A percentile compares a stretch with the other conserved stretches of the same genome.
These are phyloP conservation scores for Phytopythium cucurbitacearum DNA, from an alignment of 352 stramenopile genomes.

Conservation along the genomic window DNA sequence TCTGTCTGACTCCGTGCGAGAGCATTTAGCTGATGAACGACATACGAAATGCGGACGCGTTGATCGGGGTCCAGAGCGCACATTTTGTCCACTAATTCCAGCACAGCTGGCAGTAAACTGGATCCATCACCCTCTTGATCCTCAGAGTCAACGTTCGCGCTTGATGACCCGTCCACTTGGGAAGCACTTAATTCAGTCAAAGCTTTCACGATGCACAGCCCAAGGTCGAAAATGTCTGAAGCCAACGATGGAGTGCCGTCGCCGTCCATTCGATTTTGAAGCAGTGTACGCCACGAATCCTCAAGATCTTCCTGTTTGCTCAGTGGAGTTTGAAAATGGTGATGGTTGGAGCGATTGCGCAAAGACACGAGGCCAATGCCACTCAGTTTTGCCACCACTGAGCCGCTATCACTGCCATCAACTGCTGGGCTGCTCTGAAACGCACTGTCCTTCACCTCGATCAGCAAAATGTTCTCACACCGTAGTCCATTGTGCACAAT, in stretches of 20 bases:
- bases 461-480: constrained; percentile 19
- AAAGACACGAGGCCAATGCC: constrained; percentile 11
- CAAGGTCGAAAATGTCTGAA: constrained; percentile 25
- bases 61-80: constrained; percentile 11
- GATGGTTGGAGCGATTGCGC: neutral
- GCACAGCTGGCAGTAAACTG: constrained; percentile 1
- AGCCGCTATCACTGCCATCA: neutral
- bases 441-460: constrained; percentile 10
- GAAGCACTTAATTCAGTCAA: neutral
- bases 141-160: neutral
- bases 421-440: neutral
- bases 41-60: constrained; percentile 16
- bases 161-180: neutral
- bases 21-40: constrained; percentile 20
- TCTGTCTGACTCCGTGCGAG: constrained; percentile 3
- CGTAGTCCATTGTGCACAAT: constrained; percentile 17
- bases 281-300: too few species aligned
- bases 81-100: constrained; percentile 23
- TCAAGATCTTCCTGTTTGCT: neutral
- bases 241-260: constrained; percentile 12
- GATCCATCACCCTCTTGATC: neutral
- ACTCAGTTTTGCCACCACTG: constrained; percentile 22
- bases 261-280: neutral
- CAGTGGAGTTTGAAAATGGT: neutral
- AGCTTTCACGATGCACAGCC: constrained; percentile 15